Conservation (phyloP, 2,329 filamentous ascomycete genomes). For the Xylariaceae sp. region DNA sequence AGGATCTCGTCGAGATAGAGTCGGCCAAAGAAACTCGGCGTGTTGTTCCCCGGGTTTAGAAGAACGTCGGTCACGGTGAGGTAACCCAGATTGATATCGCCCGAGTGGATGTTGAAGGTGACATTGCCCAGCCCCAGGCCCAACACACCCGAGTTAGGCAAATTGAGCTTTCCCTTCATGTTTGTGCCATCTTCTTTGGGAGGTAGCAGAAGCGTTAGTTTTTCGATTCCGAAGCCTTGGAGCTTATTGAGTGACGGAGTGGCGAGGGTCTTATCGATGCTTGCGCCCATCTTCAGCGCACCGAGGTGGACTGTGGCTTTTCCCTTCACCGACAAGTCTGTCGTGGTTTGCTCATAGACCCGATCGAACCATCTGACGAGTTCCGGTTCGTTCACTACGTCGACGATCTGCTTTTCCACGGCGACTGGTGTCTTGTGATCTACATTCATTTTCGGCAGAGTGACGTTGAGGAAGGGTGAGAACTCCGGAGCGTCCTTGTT, state of each 20-base stretch:
- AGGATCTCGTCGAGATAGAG: conserved; percentile 39
- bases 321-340: conserved; percentile 37
- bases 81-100: conserved; percentile 37
- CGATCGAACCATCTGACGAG: conserved; percentile 37
- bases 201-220: conserved; percentile 36
- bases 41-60: conserved; percentile 41
- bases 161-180: conserved; percentile 38
- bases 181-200: conserved; percentile 37
- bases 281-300: conserved; percentile 34
- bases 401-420: conserved; percentile 34
- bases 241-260: conserved; percentile 37
- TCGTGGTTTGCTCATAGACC: conserved; percentile 36
- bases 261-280: conserved; percentile 40
- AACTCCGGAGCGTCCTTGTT: conserved; percentile 34
- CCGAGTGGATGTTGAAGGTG: conserved; percentile 40
- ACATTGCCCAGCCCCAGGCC: conserved; percentile 42
- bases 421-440: conserved; percentile 35
- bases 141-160: conserved; percentile 43
- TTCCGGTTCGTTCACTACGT: conserved; percentile 37
- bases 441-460: conserved; percentile 32
- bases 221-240: conserved; percentile 36
- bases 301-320: conserved; percentile 37
- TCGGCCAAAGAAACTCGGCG: conserved; percentile 36
- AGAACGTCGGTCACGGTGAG: conserved; percentile 36
- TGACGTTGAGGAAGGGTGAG: conserved; percentile 30